These are phyloP conservation scores for Mytilinidion resinicola DNA, from an alignment of 495 filamentous ascomycete species.

Conservation along the genomic window DNA sequence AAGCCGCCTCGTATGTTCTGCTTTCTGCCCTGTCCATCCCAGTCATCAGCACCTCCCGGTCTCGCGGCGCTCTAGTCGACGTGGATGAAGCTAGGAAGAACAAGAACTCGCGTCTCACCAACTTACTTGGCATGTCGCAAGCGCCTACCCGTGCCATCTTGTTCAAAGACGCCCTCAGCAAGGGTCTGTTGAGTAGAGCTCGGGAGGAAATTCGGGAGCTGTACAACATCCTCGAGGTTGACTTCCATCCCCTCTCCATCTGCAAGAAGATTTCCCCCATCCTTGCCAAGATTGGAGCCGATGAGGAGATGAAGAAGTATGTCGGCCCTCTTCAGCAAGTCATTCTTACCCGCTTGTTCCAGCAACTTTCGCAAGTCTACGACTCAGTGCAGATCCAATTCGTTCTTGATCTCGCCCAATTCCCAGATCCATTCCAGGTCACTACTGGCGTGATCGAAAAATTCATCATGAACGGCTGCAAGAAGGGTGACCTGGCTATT, in stretches of 20 bases:
- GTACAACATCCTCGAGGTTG: conserved; percentile 97
- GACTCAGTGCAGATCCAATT: conserved; percentile 94
- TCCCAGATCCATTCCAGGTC: conserved; percentile 96
- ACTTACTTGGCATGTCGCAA: conserved; percentile 85
- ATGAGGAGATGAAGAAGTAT: conserved; percentile 95
- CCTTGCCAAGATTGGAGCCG: conserved; percentile 83
- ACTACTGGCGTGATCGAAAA: conserved; percentile 90
- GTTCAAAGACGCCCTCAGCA: conserved; percentile 93
- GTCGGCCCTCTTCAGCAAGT: conserved; percentile 93
- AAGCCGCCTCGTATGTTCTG: conserved; percentile 91
- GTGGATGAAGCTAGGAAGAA: conserved; percentile 97
- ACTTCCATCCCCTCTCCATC: conserved; percentile 97
- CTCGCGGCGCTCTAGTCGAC: conserved; percentile 89
- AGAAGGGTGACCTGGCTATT: conserved; percentile 96
- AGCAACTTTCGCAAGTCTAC: conserved; percentile 98
- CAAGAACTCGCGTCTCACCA: conserved; percentile 95
- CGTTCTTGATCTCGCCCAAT: conserved; percentile 87
- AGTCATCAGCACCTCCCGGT: conserved; percentile 96
- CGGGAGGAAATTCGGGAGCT: conserved; percentile 90
- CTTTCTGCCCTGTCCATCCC: conserved; percentile 92
- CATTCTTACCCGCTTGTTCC: conserved; percentile 94
- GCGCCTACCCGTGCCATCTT: conserved; percentile 83
- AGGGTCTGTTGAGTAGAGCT: conserved; percentile 84
- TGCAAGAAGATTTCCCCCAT: conserved; percentile 99
- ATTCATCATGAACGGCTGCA: conserved; percentile 99